Evolutionary conservation across 345 rosid species (phyloP), one percentile per base, ranked within the genome.

Genomic region (Boechera stricta): DNA sequence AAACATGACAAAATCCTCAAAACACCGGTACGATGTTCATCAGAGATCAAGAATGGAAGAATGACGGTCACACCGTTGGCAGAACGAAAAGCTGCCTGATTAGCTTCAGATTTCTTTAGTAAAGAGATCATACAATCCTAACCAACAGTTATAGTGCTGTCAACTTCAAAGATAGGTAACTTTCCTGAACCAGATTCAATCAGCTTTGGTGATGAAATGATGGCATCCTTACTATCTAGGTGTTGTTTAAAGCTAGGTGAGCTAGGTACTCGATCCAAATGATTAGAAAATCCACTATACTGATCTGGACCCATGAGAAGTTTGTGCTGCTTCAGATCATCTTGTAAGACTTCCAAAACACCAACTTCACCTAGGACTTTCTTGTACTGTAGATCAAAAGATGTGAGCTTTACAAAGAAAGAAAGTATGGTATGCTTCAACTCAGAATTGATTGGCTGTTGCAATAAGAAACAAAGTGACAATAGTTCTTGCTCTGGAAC

Each of bases 401-500:
- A 94, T 72, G 89, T 64, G 47, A 94, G 97, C 80, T 94, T 94
- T 63, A 92, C 92, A 75, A 90, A 92, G 84, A 94, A 94, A 72
- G 94, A 86, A 77, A 94, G 97, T 80, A 92, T 84, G 10, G 92
- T 88, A 70, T 87, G 89, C 91, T 94, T 94, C 76, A 94, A 72
- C 61, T 92, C 89, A 33, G 98, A 82, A 44, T 89, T 73, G 65
- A 92, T 92, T 62, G 91, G 89, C 80, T 94, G 98, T 86, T 94
- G 98, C 85, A 94, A 68, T 57, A 90, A 86, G 88, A 93, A 94
- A 86, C 97, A 92, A 44, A 94, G 91, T 58, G 98, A 92, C 76
- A 94, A 87, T 80, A 94, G 75, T 79, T 94, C 98, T 80, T 94
- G 98, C 88, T 90, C 98, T 51, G 98, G 98, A 77, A 94, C 90